Base-by-base conservation (phyloP, 768 basidiomycete species). In the Piloderma croceum region DNA sequence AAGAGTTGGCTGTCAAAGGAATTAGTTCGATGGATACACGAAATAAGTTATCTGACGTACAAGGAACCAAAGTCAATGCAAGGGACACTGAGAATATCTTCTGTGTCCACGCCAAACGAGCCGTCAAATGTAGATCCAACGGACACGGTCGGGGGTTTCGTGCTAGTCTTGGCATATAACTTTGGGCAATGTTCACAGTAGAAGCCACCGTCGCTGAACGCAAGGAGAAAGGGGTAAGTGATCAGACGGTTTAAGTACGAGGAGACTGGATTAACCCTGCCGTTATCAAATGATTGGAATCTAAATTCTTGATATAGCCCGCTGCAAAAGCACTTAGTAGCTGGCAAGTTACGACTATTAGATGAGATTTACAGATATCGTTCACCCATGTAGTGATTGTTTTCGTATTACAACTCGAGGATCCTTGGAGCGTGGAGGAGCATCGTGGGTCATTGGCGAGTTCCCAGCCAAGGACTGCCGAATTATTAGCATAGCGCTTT, bases 221-320 rank as follows among this genome's bases (percentile, higher is more conserved):
- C 6, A 17, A 33, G 31, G 49, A 19, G 12, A 39, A 9, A 20
- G n/a, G n/a, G n/a, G n/a, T n/a, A n/a, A n/a, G n/a, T n/a, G n/a
- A n/a, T n/a, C n/a, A n/a, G n/a, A n/a, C n/a, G n/a, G n/a, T n/a
- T n/a, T n/a, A n/a, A n/a, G n/a, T n/a, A n/a, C n/a, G n/a, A n/a
- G n/a, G n/a, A n/a, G n/a, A n/a, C n/a, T 34, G 34, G 23, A 48
- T 54, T 31, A 49, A 63, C 57, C 67, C 67, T 13, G 63, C 51
- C 7, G 65, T 48, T 7, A 67, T 54, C 21, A 69, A 48, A 39
- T 70, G 68, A 43, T 64, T 57, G 18, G 57, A 44, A 45, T 69
- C 68, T 34, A 60, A 32, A 5, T 37, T 39, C 47, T 57, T 59
- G 43, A 59, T 51, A 22, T 45, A 54, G 2, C 36, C 45, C 9